Evolutionary conservation across 805 yeast species (phyloP), one percentile per base, ranked within the genome.

Genomic region (Henningerozyma blattae): DNA sequence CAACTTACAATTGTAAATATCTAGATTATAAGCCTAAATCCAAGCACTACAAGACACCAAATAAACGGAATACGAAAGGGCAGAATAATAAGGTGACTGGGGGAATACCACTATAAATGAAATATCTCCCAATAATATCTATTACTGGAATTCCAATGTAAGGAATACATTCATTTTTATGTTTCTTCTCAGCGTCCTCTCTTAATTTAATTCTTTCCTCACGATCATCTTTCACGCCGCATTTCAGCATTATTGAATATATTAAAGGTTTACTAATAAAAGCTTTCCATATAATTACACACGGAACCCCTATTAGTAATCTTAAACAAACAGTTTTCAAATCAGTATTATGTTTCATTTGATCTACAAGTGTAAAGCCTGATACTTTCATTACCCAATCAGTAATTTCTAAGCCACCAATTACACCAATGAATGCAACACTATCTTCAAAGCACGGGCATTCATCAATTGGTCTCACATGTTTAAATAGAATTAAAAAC

Each of bases 371-470:
- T 32, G 22, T 27, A 13, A 38, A 31, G 3, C 39, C 37, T 18
- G 35, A 31, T 14, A 48, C 46, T 4, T 68, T 50, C 18, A 54
- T 55, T 9, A 56, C 39, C 75, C 79, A 75, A 44, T 70, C 72
- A 15, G 76, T 66, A 18, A 79, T 42, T 40, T 81, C 91, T 5
- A 80, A 46, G 0, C 98, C 98, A 29, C 75, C 60, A 13, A 86
- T 63, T 28, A 87, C 96, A 3, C 95, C 95, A 34, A 87, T 62
- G 47, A 89, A 89, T 4, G 97, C 94, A 20, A 89, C 94, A 15
- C 86, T 75, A 53, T 89, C 98, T 49, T 87, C 95, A 50, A 79
- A 89, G 54, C 98, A 91, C 1, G 98, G 98, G 51, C 98, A 89
- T 44, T 77, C 80, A 46, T 91, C 98, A 15, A 81, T 75, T 2